Base-by-base conservation (phyloP, 495 filamentous ascomycete genomes). In the Cudoniella acicularis region DNA sequence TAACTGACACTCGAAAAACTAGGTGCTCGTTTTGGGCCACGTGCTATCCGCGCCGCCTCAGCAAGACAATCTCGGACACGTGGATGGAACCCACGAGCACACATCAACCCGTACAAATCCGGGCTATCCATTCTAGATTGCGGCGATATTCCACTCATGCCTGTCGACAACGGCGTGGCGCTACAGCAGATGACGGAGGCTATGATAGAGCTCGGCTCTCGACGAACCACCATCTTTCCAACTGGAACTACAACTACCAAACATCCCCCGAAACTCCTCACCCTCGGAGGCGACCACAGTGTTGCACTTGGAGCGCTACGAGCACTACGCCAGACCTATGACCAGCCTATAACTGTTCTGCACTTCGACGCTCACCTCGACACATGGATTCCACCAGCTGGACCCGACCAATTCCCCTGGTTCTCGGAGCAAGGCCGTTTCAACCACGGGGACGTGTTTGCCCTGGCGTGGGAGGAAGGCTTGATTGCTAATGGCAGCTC, bases 371-470 rank as follows among this genome's bases (percentile, higher is more conserved):
- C 77, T 10, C 86, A 90, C 66, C 77, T 89, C 0, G 90, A 95
- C 67, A 94, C 90, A 3, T 93, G 90, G 90, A 83, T n/a, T n/a
- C n/a, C n/a, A n/a, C n/a, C n/a, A n/a, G n/a, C n/a, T n/a, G n/a
- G n/a, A 91, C 67, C 90, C 91, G 0, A 8, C 20, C 11, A 87
- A 87, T 56, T 93, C 92, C 71, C 85, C 87, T 0, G 83, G 80
- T 16, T 83, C 85, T 52, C 94, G 90, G 90, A 83, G 65, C 88
- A 89, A 67, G 77, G 82, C 9, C 77, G 82, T 58, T 95, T 94
- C 74, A 93, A 86, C 67, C 90, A 95, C 70, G 90, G 90, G 3
- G 86, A 78, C 49, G 92, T 93, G 83, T 94, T 95, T 77, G 89
- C 88, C 83, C 78, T 91, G 49, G 90, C 90, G 1, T 83, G 82